phyloP scores from a whole-genome alignment of 495 filamentous ascomycete genomes.

The Thermochaetoides thermophila region DNA sequence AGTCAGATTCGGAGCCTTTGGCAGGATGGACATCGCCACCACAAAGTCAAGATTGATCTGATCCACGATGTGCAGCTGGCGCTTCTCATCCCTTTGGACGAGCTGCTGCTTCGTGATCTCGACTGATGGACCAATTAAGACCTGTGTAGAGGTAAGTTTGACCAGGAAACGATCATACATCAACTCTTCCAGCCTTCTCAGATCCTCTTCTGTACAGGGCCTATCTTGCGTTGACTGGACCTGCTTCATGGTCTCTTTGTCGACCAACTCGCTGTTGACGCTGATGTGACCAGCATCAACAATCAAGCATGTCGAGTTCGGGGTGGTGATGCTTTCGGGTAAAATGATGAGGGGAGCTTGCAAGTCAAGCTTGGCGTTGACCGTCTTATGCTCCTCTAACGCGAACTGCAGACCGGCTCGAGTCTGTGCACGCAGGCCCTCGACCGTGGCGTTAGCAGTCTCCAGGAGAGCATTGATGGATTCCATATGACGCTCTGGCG shows the following conservation, averaged over 20 bases:
- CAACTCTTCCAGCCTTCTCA: constrained; percentile 67
- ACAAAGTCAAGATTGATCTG: constrained; percentile 93
- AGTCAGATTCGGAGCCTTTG: constrained; percentile 85
- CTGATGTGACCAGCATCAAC: constrained; percentile 92
- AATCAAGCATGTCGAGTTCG: constrained; percentile 73
- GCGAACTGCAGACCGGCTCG: constrained; percentile 91
- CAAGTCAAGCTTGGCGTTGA: constrained; percentile 89
- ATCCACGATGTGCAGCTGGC: constrained; percentile 81
- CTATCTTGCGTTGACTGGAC: constrained; percentile 83
- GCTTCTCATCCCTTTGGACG: constrained; percentile 46
- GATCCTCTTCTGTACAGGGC: constrained; percentile 77
- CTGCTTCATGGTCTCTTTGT: constrained; percentile 73
- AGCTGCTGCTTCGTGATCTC: constrained; percentile 81
- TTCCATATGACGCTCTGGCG: constrained; percentile 94
- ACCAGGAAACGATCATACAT: constrained; percentile 94
- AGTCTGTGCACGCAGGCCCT: constrained; percentile 87
- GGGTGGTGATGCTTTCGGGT: constrained; percentile 74
- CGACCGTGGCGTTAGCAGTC: constrained; percentile 84
- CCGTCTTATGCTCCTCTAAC: constrained; percentile 90
- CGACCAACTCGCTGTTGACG: constrained; percentile 83
- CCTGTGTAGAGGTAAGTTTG: constrained; percentile 83
- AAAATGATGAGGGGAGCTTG: constrained; percentile 94
- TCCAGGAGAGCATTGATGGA: constrained; percentile 90
- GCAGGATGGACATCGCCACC: constrained; percentile 82
- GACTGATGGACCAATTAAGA: constrained; percentile 89